These are phyloP conservation scores for Eurotiales sp. DNA, from an alignment of 2,329 filamentous ascomycete species.

Conservation along the genomic window DNA sequence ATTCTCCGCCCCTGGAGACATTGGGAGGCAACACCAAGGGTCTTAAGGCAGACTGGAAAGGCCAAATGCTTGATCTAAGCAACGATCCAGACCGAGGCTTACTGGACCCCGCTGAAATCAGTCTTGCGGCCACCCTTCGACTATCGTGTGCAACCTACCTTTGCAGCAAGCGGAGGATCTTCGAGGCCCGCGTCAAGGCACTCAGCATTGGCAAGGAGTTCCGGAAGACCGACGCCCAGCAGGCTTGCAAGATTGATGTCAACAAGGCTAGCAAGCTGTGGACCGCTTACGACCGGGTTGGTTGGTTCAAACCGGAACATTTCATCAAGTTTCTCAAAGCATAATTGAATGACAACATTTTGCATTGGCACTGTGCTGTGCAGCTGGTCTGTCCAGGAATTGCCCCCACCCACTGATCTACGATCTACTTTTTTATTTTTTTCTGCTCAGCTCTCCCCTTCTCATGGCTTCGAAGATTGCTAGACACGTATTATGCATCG, in stretches of 20 bases:
- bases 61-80: conserved; percentile 70
- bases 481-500: conserved; percentile 9
- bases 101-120: conserved; percentile 74
- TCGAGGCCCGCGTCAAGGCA: conserved; percentile 68
- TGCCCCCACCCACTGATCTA: too few relatives aligned
- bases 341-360: too few relatives aligned
- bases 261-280: conserved; percentile 95
- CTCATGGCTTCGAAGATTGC: neutral
- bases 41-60: conserved; percentile 85
- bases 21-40: conserved; percentile 65
- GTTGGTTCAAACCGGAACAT: conserved; percentile 65
- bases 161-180: conserved; percentile 89
- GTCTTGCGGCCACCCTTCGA: conserved; percentile 71
- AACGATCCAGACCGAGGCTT: conserved; percentile 65
- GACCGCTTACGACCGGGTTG: conserved; percentile 81
- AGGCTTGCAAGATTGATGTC: conserved; percentile 97
- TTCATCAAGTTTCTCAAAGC: conserved; percentile 43
- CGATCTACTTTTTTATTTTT: neutral
- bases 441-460: neutral
- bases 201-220: conserved; percentile 72
- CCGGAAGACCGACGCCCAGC: conserved; percentile 90
- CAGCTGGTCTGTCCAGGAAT: conserved; percentile 13
- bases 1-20: conserved; percentile 64
- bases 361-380: too few relatives aligned
- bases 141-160: conserved; percentile 86